Conservation (phyloP, 352 stramenopile species). For the Phytopythium chamaehyphon region DNA sequence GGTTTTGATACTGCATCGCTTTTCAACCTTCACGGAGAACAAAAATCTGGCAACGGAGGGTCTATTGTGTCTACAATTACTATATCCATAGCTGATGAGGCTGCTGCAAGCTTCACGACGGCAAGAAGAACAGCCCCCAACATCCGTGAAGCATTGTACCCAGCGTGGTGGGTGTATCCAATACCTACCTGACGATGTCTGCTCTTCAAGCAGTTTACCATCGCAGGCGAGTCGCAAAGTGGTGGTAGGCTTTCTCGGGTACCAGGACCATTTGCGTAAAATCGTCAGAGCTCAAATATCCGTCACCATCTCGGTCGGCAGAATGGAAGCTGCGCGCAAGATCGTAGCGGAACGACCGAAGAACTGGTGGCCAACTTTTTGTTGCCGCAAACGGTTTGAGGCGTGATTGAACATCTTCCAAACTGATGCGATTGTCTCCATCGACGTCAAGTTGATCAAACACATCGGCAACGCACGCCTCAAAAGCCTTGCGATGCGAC, state of each 20-base stretch:
- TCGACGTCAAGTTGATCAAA: constrained; percentile 52
- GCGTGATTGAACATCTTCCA: constrained; percentile 36
- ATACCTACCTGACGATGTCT: constrained; percentile 2
- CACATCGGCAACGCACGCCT: constrained; percentile 24
- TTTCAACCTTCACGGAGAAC: no score
- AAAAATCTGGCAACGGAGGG: no score
- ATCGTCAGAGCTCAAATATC: constrained; percentile 34
- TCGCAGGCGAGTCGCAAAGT: constrained; percentile 40
- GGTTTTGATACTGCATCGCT: no score
- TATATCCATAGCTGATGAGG: no score
- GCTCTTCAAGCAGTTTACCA: constrained; percentile 10
- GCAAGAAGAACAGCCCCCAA: no score
- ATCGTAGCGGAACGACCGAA: constrained; percentile 62
- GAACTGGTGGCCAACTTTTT: constrained; percentile 1
- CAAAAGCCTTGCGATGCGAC: constrained; percentile 28
- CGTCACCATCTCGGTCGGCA: constrained; percentile 31
- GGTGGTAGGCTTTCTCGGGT: constrained; percentile 33
- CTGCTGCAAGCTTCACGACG: no score
- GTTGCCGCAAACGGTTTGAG: constrained; percentile 31
- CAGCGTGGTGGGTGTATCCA: no score
- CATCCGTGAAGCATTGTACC: no score
- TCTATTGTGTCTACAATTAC: no score
- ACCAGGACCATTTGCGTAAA: constrained; percentile 54
- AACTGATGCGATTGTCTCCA: constrained; percentile 37
- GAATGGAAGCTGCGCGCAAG: constrained; percentile 55